Percentiles rank a stretch among this genome's conserved stretches.
phyloP scores from a whole-genome alignment of 345 rosid species.

The Lepidium sativum region DNA sequence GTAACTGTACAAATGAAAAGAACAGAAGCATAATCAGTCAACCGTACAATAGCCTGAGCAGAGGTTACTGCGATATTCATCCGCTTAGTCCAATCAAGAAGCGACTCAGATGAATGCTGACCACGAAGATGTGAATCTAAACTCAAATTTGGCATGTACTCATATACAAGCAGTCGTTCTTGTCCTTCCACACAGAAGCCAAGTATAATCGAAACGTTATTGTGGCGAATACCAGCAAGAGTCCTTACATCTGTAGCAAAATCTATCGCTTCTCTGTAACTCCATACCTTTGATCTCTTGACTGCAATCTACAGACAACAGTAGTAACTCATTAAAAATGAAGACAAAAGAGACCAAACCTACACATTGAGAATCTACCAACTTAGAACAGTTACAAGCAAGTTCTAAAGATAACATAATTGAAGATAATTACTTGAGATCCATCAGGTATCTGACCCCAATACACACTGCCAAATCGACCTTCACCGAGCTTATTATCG shows the following conservation, averaged over 20 bases:
- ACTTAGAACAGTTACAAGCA: background rate
- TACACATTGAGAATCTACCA: background rate
- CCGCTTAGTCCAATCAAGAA: constrained; percentile 83
- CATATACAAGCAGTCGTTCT: constrained; percentile 87
- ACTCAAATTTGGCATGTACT: constrained; percentile 87
- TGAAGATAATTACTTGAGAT: constrained; percentile 56
- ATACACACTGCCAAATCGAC: constrained; percentile 93
- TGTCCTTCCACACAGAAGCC: constrained; percentile 98
- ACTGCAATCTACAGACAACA: constrained; percentile 67
- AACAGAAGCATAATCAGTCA: background rate
- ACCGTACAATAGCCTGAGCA: constrained; percentile 61
- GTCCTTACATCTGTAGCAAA: constrained; percentile 79
- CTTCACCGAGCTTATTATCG: constrained; percentile 97
- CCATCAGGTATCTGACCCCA: constrained; percentile 99
- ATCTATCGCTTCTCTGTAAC: constrained; percentile 75
- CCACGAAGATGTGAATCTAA: constrained; percentile 93
- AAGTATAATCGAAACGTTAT: constrained; percentile 68
- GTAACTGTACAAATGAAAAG: constrained; percentile 42
- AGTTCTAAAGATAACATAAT: background rate
- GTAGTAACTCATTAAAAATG: constrained; percentile 1
- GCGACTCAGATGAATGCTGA: constrained; percentile 84
- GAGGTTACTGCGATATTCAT: constrained; percentile 84
- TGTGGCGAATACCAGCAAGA: constrained; percentile 86
- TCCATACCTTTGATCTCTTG: constrained; percentile 93
- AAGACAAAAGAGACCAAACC: background rate